These are phyloP conservation scores for Secale cereale DNA, from an alignment of 176 grass and related monocot species.

Conservation along the genomic window DNA sequence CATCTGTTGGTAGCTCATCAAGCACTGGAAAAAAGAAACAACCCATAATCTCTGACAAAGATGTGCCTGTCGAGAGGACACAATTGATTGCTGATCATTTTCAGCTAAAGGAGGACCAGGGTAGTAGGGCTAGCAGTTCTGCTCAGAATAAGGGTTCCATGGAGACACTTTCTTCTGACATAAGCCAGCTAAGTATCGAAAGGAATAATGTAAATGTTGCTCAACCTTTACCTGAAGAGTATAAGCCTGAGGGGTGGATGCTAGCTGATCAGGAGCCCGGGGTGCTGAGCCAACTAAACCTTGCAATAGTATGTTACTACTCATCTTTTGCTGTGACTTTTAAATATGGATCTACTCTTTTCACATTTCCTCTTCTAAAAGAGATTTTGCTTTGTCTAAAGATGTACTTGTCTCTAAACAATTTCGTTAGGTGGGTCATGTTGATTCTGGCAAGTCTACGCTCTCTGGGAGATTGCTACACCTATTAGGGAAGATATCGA, in stretches of 20 bases:
- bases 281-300: conserved; percentile 75
- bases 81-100: conserved; percentile 20
- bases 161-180: conserved; percentile 41
- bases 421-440: conserved; percentile 82
- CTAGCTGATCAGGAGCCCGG: conserved; percentile 45
- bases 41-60: conserved; percentile 33
- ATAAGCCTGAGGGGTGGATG: conserved; percentile 95
- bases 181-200: conserved; percentile 46
- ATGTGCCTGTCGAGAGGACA: conserved; percentile 33
- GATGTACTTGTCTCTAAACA: conserved; percentile 24
- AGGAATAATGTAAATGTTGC: conserved; percentile 42
- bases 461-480: conserved; percentile 90
- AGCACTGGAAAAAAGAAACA: conserved; percentile 44
- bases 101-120: conserved; percentile 24
- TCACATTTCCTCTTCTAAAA: conserved; percentile 27
- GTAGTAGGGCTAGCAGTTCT: conserved; percentile 29
- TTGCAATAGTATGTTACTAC: conserved; percentile 81
- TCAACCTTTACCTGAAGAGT: conserved; percentile 49
- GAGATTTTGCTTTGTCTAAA: conserved; percentile 19
- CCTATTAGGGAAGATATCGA: conserved; percentile 89
- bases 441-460: conserved; percentile 99
- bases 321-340: conserved; percentile 36
- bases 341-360: conserved; percentile 13
- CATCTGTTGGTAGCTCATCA: conserved; percentile 28
- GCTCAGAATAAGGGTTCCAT: conserved; percentile 21